phyloP scores from a whole-genome alignment of 208 protist species.

The Sergeia podlipaevii region DNA sequence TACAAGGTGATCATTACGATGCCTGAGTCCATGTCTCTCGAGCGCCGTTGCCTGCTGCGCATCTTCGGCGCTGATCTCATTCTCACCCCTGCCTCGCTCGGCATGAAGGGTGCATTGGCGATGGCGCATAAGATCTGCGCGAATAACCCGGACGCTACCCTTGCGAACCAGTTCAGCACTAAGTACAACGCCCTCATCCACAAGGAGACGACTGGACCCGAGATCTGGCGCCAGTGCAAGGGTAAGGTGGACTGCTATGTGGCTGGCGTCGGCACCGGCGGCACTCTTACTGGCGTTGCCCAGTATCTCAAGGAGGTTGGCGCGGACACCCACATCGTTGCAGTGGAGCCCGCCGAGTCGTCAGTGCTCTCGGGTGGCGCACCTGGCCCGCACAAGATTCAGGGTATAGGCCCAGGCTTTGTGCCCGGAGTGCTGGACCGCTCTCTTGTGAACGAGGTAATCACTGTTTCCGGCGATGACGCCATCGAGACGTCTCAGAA shows the following conservation, averaged over 20 bases:
- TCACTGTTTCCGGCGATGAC: slow-evolving; percentile 63
- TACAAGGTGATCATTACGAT: slow-evolving; percentile 91
- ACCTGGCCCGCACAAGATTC: slow-evolving; percentile 86
- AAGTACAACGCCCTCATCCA: slow-evolving; percentile 87
- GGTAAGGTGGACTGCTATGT: slow-evolving; percentile 83
- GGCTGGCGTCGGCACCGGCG: slow-evolving; percentile 87
- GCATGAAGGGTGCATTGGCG: slow-evolving; percentile 84
- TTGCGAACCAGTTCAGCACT: slow-evolving; percentile 86
- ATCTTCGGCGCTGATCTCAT: slow-evolving; percentile 89
- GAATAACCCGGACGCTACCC: slow-evolving; percentile 64
- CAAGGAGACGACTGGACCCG: slow-evolving; percentile 88
- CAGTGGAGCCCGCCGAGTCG: slow-evolving; percentile 83
- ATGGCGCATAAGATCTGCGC: slow-evolving; percentile 79
- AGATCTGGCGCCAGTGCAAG: slow-evolving; percentile 82
- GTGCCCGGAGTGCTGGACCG: slow-evolving; percentile 73
- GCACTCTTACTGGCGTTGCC: slow-evolving; percentile 75
- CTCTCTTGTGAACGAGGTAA: slow-evolving; percentile 65
- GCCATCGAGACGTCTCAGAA: slow-evolving; percentile 64
- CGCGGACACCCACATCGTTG: slow-evolving; percentile 49
- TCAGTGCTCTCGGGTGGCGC: slow-evolving; percentile 80
- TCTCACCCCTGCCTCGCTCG: slow-evolving; percentile 81
- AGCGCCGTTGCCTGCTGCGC: slow-evolving; percentile 76
- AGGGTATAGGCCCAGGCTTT: slow-evolving; percentile 91
- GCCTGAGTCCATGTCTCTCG: slow-evolving; percentile 90
- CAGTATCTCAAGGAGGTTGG: slow-evolving; percentile 66